phyloP scores from a whole-genome alignment of 768 basidiomycete species.

The Boletus subcaerulescens region DNA sequence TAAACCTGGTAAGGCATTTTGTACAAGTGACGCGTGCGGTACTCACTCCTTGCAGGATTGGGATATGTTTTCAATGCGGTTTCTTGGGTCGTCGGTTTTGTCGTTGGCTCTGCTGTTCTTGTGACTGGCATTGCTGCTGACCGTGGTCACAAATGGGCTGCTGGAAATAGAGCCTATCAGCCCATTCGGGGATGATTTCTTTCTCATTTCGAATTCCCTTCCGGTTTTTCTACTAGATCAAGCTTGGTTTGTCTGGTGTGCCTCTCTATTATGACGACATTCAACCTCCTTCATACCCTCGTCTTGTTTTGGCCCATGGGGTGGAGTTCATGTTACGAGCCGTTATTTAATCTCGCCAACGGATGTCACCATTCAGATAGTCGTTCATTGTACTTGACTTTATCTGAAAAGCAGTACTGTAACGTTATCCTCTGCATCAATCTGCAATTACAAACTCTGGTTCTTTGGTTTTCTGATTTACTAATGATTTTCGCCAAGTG shows the following conservation, averaged over 20 bases:
- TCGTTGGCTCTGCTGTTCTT: conserved; percentile 53
- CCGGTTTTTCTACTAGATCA: background rate
- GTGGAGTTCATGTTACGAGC: too few species aligned
- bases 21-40: background rate
- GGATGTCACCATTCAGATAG: too few species aligned
- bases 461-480: too few species aligned
- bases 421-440: too few species aligned
- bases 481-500: too few species aligned
- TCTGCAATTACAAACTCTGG: too few species aligned
- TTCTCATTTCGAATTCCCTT: background rate
- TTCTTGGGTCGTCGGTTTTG: conserved; percentile 57
- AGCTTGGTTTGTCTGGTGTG: background rate
- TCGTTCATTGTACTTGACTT: background rate
- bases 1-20: conserved; percentile 48
- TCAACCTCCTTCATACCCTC: conserved; percentile 7
- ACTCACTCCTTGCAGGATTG: conserved; percentile 40
- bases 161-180: conserved; percentile 67
- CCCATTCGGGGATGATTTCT: conserved; percentile 26
- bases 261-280: background rate
- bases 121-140: conserved; percentile 57
- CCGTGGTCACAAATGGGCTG: conserved; percentile 62
- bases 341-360: too few species aligned
- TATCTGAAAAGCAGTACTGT: too few species aligned
- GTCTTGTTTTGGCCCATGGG: background rate
- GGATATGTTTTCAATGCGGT: conserved; percentile 58